Percentiles rank a stretch among this genome's conserved stretches.
Evolutionary conservation across 2,329 filamentous ascomycete species (phyloP).

Genomic region (Camptophora hylomeconis): DNA sequence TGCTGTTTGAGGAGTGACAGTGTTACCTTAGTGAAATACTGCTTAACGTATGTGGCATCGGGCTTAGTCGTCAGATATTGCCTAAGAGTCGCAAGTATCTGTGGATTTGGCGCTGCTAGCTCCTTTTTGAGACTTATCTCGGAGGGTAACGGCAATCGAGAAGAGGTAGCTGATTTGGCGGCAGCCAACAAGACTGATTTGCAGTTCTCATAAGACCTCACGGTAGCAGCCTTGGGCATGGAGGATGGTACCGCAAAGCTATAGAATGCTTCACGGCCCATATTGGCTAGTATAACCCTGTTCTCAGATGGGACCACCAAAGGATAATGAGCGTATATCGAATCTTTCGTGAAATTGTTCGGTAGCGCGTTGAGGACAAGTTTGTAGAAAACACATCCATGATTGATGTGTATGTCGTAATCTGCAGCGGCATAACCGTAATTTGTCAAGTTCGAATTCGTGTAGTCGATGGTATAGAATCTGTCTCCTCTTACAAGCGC

Average conservation of each 20-base stretch:
- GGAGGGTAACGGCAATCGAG: too few relatives aligned
- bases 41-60: constrained; percentile 16
- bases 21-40: constrained; percentile 33
- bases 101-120: constrained; percentile 3
- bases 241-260: constrained; percentile 22
- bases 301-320: constrained; percentile 36
- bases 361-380: constrained; percentile 36
- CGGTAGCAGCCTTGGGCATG: constrained; percentile 21
- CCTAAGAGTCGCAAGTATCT: constrained; percentile 3
- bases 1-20: constrained; percentile 31
- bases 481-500: constrained; percentile 31
- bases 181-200: constrained; percentile 24
- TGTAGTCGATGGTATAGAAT: constrained; percentile 33
- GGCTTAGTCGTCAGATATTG: too few relatives aligned
- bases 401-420: constrained; percentile 30
- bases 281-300: constrained; percentile 26
- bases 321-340: constrained; percentile 37
- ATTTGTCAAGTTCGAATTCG: constrained; percentile 28
- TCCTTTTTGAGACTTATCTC: constrained; percentile 1
- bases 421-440: constrained; percentile 32
- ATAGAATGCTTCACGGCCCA: constrained; percentile 29
- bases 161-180: too few relatives aligned
- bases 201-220: constrained; percentile 31
- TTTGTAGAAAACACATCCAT: constrained; percentile 39
- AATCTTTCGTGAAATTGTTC: constrained; percentile 33